phyloP scores from a whole-genome alignment of 257 asterid species.

The Phtheirospermum japonicum region DNA sequence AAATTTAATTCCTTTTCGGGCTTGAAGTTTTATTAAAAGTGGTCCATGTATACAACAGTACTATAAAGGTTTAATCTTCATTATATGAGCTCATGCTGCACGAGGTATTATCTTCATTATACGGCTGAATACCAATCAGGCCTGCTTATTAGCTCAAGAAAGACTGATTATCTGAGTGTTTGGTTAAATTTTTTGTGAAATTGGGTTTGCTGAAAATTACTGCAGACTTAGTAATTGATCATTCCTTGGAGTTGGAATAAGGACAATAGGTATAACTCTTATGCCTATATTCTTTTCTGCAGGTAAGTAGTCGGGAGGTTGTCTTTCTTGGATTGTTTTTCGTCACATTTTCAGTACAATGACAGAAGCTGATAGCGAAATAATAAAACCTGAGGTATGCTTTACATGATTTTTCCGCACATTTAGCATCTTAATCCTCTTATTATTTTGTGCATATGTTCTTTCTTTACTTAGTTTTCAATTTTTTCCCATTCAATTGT shows the following conservation, averaged over 20 bases:
- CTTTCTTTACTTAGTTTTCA: too few species aligned
- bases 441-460: slow-evolving; percentile 19
- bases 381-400: slow-evolving; percentile 53
- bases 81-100: slow-evolving; percentile 11
- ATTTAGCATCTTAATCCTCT: slow-evolving; percentile 16
- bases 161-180: slow-evolving; percentile 9
- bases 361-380: slow-evolving; percentile 58
- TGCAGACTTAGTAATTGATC: slow-evolving; percentile 15
- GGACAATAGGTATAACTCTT: slow-evolving; percentile 16
- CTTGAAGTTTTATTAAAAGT: slow-evolving; percentile 8
- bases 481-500: too few species aligned
- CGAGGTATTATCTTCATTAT: slow-evolving; percentile 14
- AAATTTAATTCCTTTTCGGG: neutral
- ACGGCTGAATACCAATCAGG: neutral
- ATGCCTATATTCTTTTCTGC: slow-evolving; percentile 26
- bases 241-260: slow-evolving; percentile 21
- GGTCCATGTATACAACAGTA: slow-evolving; percentile 1
- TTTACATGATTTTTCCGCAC: slow-evolving; percentile 7
- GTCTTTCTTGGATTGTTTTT: slow-evolving; percentile 15
- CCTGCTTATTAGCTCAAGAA: slow-evolving; percentile 18
- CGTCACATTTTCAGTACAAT: slow-evolving; percentile 32
- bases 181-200: neutral
- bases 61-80: slow-evolving; percentile 12
- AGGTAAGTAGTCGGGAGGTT: slow-evolving; percentile 31
- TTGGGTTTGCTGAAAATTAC: slow-evolving; percentile 8